A percentile compares a stretch with the other conserved stretches of the same genome.
Conservation (phyloP, 108 stramenopile species). For the Halocafeteria seosinensis region DNA sequence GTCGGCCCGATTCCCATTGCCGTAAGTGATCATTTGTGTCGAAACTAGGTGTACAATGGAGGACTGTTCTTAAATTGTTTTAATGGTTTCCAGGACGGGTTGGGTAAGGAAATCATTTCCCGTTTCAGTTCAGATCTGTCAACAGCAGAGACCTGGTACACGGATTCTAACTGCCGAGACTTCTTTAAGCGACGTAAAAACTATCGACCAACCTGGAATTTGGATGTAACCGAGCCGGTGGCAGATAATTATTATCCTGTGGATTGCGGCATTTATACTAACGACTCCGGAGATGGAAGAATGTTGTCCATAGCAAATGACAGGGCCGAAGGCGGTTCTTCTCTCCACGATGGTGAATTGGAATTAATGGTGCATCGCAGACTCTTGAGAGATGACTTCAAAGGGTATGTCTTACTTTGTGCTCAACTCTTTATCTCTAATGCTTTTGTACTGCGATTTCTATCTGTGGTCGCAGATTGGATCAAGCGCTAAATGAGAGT, state of each 20-base stretch:
- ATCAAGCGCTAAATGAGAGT: slow-evolving; percentile 28
- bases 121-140: slow-evolving; percentile 45
- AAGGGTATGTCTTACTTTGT: too few species aligned
- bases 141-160: slow-evolving; percentile 54
- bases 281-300: too few species aligned
- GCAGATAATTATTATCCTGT: slow-evolving; percentile 88
- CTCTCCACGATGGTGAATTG: slow-evolving; percentile 53
- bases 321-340: slow-evolving; percentile 67
- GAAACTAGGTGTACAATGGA: slow-evolving; percentile 69
- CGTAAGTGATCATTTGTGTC: too few species aligned
- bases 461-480: too few species aligned
- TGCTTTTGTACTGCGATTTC: too few species aligned
- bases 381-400: slow-evolving; percentile 22
- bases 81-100: slow-evolving; percentile 43
- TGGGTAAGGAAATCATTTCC: slow-evolving; percentile 48
- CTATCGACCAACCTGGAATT: slow-evolving; percentile 26
- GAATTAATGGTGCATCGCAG: slow-evolving; percentile 87
- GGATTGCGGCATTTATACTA: slow-evolving; percentile 62
- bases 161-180: slow-evolving; percentile 86
- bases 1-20: slow-evolving; percentile 72
- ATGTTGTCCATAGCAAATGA: slow-evolving; percentile 63
- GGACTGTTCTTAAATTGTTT: slow-evolving; percentile 73
- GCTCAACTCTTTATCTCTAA: too few species aligned
- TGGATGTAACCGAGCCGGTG: slow-evolving; percentile 58
- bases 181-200: slow-evolving; percentile 51